Percentiles rank a stretch among this genome's conserved stretches.
Conservation (phyloP, 2,329 filamentous ascomycete species). For the Triangularia setosa region DNA sequence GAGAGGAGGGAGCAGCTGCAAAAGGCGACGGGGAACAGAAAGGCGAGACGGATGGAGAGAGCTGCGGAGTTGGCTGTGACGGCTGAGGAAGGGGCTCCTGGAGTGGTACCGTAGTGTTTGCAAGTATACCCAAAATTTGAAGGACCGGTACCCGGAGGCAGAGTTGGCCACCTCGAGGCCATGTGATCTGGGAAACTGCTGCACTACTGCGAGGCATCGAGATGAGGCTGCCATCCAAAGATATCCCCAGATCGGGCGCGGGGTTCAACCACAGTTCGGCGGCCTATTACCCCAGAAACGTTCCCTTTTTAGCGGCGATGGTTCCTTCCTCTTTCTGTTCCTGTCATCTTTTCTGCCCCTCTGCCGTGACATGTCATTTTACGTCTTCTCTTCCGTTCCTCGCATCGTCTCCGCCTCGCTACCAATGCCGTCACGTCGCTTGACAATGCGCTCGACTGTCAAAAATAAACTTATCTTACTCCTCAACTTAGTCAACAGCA, state of each 20-base stretch:
- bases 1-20: constrained; percentile 52
- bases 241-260: no score
- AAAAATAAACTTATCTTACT: no score
- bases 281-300: no score
- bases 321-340: no score
- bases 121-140: background rate
- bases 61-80: constrained; percentile 21
- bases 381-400: no score
- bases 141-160: background rate
- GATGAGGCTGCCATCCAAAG: background rate
- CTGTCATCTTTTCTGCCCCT: no score
- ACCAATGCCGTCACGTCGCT: no score
- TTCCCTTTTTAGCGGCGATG: no score
- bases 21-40: constrained; percentile 19
- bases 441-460: background rate
- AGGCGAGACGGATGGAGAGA: constrained; percentile 24
- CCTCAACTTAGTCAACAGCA: background rate
- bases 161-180: background rate
- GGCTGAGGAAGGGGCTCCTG: background rate
- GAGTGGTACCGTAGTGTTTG: background rate
- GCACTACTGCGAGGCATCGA: background rate
- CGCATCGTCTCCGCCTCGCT: no score
- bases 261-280: no score
- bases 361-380: no score
- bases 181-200: background rate